Conservation (phyloP, 225 moss, liverwort and hornwort genomes). For the Asterella californica region DNA sequence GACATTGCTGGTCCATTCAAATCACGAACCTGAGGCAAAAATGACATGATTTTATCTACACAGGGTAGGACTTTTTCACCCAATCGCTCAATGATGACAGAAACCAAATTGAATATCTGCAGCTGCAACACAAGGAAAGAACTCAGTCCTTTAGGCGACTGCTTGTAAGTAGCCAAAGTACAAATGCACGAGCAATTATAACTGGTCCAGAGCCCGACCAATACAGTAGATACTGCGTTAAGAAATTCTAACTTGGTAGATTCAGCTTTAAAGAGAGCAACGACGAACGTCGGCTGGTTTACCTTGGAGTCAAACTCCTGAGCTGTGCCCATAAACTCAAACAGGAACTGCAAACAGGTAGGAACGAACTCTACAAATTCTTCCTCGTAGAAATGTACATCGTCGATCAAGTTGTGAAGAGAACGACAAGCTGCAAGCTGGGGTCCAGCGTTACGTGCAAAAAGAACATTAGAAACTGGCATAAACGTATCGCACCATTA, state of each 20-base stretch:
- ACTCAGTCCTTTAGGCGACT: not conserved
- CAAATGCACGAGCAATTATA: not conserved
- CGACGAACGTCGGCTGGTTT: not conserved
- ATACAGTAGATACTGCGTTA: not conserved
- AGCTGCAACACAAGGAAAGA: slow-evolving; percentile 54
- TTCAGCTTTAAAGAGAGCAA: not conserved
- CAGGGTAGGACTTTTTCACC: slow-evolving; percentile 96
- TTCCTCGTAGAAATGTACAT: slow-evolving; percentile 96
- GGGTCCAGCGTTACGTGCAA: slow-evolving; percentile 1
- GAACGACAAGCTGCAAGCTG: slow-evolving; percentile 95
- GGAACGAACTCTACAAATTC: slow-evolving; percentile 98
- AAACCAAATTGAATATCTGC: slow-evolving; percentile 94
- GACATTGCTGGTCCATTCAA: not conserved
- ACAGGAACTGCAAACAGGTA: slow-evolving; percentile 80
- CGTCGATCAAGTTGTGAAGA: slow-evolving; percentile 88
- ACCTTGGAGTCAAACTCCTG: slow-evolving; percentile 99
- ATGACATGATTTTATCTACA: slow-evolving; percentile 85
- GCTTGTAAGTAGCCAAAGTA: not conserved
- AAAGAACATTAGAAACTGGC: not conserved
- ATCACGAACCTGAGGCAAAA: slow-evolving; percentile 75
- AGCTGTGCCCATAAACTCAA: slow-evolving; percentile 88
- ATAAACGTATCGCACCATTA: too few species aligned
- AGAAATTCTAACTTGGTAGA: not conserved
- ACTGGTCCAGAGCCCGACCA: not conserved
- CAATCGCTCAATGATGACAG: slow-evolving; percentile 91